Evolutionary conservation across 176 grass and related monocot genomes (phyloP).

Genomic region (Tillandsia leiboldiana): DNA sequence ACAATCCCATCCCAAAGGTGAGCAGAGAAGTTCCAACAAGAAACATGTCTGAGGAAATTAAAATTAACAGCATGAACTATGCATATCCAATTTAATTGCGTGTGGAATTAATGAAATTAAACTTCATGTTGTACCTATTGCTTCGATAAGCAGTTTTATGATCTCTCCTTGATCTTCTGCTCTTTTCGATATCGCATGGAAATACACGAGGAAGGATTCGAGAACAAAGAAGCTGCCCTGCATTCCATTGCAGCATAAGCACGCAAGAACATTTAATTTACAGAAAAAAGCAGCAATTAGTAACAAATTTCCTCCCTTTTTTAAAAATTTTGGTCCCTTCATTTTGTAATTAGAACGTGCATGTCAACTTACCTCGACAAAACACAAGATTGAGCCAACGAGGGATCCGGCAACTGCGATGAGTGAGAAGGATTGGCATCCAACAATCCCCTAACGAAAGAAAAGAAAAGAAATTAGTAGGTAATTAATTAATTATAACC

Average conservation of each 20-base stretch:
- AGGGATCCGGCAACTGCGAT: constrained; percentile 76
- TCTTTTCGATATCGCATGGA: constrained; percentile 30
- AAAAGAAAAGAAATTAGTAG: too few relatives aligned
- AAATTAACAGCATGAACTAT: background rate
- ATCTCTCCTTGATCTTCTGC: constrained; percentile 32
- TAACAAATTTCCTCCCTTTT: background rate
- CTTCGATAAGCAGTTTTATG: constrained; percentile 47
- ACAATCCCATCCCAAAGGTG: constrained; percentile 71
- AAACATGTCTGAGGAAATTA: constrained; percentile 61
- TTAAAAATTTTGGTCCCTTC: background rate
- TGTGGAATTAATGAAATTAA: too few relatives aligned
- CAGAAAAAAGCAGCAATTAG: background rate
- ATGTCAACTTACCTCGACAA: constrained; percentile 46
- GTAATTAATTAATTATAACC: too few relatives aligned
- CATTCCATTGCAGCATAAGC: background rate
- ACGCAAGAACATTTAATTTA: background rate
- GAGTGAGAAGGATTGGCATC: constrained; percentile 57
- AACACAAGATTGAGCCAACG: constrained; percentile 68
- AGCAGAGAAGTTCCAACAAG: constrained; percentile 78
- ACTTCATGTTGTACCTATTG: constrained; percentile 30
- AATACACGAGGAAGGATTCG: constrained; percentile 38
- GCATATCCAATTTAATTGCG: background rate
- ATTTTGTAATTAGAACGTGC: background rate
- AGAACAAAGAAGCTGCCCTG: constrained; percentile 62
- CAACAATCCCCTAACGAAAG: constrained; percentile 28